Conservation (phyloP, 805 yeast species). For the Ogataea methylovora region DNA sequence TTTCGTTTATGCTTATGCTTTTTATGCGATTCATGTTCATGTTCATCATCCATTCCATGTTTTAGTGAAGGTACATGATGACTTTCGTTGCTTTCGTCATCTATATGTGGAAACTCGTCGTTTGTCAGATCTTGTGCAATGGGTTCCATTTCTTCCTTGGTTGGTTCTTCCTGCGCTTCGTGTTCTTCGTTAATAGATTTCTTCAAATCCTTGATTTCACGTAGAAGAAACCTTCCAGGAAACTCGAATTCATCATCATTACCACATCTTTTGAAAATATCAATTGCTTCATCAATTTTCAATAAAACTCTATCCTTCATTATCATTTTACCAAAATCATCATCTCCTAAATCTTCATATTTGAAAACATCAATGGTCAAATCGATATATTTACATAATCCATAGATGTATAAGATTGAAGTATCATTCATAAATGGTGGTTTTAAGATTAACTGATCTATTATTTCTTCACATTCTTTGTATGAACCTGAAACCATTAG, state of each 20-base stretch:
- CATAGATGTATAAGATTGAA: conserved; percentile 28
- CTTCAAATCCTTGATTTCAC: background rate
- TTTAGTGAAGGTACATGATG: too few species aligned
- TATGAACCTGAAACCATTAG: conserved; percentile 29
- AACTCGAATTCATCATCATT: background rate
- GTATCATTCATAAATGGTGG: conserved; percentile 39
- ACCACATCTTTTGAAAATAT: too few species aligned
- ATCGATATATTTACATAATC: conserved; percentile 14
- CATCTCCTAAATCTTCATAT: background rate
- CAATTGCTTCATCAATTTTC: too few species aligned
- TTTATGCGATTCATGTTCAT: background rate
- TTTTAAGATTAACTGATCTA: conserved; percentile 30
- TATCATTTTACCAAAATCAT: background rate
- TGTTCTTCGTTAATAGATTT: background rate
- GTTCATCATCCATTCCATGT: background rate
- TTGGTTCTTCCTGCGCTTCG: conserved; percentile 1
- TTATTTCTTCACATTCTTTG: conserved; percentile 24
- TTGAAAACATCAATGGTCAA: background rate
- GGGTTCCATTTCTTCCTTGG: conserved; percentile 1
- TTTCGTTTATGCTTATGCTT: background rate
- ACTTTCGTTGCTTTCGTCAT: too few species aligned
- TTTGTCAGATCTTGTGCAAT: background rate
- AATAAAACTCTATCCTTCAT: background rate
- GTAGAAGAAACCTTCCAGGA: background rate
- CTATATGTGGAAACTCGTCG: too few species aligned